Evolutionary conservation across 2,329 filamentous ascomycete genomes (phyloP).

Genomic region (Elsinoe necatrix): DNA sequence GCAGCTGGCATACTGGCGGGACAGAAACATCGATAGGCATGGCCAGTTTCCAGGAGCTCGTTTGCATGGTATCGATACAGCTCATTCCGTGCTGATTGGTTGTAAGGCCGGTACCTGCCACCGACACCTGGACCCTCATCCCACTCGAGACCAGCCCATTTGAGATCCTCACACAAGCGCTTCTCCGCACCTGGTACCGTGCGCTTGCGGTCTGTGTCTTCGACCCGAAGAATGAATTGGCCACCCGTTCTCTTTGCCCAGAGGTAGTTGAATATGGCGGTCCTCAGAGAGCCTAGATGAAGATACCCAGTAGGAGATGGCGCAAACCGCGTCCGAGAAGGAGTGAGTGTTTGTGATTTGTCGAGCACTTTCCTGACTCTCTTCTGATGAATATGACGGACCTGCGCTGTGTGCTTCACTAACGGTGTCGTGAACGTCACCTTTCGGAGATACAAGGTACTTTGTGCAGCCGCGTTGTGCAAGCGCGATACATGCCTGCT

Average conservation of each 20-base stretch:
- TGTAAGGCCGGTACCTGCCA: constrained; percentile 76
- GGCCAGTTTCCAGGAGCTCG: constrained; percentile 57
- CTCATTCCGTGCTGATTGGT: constrained; percentile 72
- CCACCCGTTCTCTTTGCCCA: constrained; percentile 81
- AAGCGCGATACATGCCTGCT: background rate
- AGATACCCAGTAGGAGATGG: constrained; percentile 92
- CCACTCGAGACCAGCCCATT: constrained; percentile 86
- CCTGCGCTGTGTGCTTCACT: background rate
- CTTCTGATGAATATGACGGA: background rate
- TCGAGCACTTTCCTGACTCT: constrained; percentile 4
- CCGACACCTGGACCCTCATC: constrained; percentile 83
- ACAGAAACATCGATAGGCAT: constrained; percentile 93
- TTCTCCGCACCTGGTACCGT: constrained; percentile 72
- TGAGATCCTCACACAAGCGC: constrained; percentile 66
- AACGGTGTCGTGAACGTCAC: background rate
- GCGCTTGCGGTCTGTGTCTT: constrained; percentile 90
- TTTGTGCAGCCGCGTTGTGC: background rate
- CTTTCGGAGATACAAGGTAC: too few species aligned
- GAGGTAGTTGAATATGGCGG: constrained; percentile 91
- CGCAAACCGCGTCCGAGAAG: constrained; percentile 77
- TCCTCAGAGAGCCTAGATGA: constrained; percentile 83
- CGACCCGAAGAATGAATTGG: constrained; percentile 81
- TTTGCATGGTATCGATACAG: constrained; percentile 66
- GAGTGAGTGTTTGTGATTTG: constrained; percentile 25
- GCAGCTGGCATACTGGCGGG: constrained; percentile 46